Percentiles rank a stretch among this genome's conserved stretches.
phyloP scores from a whole-genome alignment of 1,284 basidiomycete genomes.

The Fomes fomentarius region DNA sequence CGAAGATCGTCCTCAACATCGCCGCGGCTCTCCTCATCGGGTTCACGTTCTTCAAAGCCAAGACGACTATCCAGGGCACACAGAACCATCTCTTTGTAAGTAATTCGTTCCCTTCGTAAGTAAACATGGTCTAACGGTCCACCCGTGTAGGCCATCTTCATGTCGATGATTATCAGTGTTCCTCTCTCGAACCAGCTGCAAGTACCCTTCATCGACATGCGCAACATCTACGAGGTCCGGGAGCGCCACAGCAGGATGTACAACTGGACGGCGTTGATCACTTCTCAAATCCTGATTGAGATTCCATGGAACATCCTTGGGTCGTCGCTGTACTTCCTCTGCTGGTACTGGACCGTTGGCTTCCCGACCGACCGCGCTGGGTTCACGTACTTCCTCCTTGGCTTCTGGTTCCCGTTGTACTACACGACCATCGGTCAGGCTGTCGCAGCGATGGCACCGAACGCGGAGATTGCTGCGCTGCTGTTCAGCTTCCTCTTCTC shows the following conservation, averaged over 20 bases:
- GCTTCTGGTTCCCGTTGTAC: slow-evolving; percentile 57
- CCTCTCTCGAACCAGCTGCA: slow-evolving; percentile 58
- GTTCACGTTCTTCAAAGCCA: slow-evolving; percentile 72
- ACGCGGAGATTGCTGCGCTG: slow-evolving; percentile 65
- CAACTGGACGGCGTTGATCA: slow-evolving; percentile 77
- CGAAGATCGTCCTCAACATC: slow-evolving; percentile 69
- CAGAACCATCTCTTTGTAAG: slow-evolving; percentile 82
- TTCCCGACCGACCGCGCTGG: slow-evolving; percentile 55
- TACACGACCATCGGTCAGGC: slow-evolving; percentile 52
- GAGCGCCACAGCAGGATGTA: slow-evolving; percentile 80
- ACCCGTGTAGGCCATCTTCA: slow-evolving; percentile 41
- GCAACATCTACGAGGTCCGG: slow-evolving; percentile 64
- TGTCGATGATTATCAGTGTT: slow-evolving; percentile 48
- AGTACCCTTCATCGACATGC: slow-evolving; percentile 54
- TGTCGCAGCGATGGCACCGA: slow-evolving; percentile 69
- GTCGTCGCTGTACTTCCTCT: slow-evolving; percentile 61
- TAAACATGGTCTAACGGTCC: background rate
- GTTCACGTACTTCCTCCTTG: slow-evolving; percentile 59
- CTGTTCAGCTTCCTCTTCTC: slow-evolving; percentile 67
- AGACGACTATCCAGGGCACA: slow-evolving; percentile 68
- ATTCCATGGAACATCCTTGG: slow-evolving; percentile 70
- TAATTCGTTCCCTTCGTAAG: background rate
- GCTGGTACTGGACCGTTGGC: slow-evolving; percentile 76
- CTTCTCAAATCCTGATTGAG: slow-evolving; percentile 65
- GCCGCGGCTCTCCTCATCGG: slow-evolving; percentile 65